Evolutionary conservation across 1,139 yeast genomes (phyloP).

Genomic region (Pichia sp.): DNA sequence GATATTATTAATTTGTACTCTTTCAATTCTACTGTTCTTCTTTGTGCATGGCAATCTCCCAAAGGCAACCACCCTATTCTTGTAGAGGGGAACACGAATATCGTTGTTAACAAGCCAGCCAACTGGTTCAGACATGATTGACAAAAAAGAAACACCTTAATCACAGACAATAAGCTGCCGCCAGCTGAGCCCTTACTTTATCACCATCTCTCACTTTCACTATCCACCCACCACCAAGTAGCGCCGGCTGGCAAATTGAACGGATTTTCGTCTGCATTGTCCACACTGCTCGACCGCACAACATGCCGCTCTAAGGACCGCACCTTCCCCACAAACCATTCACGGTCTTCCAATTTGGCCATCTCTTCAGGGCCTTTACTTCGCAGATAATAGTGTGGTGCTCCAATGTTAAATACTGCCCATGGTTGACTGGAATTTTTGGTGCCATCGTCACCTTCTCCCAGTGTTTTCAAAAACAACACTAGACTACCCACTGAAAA

Average conservation of each 20-base stretch:
- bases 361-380: conserved; percentile 23
- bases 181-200: background rate
- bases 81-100: conserved; percentile 35
- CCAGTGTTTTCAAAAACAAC: conserved; percentile 65
- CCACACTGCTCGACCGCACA: conserved; percentile 36
- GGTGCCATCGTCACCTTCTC: background rate
- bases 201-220: conserved; percentile 33
- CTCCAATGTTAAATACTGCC: conserved; percentile 82
- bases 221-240: conserved; percentile 46
- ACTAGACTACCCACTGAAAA: conserved; percentile 72
- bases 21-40: conserved; percentile 39
- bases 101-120: conserved; percentile 1
- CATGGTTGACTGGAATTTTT: too few relatives aligned
- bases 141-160: background rate
- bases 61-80: conserved; percentile 62
- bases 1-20: conserved; percentile 14
- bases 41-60: conserved; percentile 41
- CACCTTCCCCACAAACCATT: conserved; percentile 70
- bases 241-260: conserved; percentile 43
- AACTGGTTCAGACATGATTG: background rate
- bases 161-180: background rate
- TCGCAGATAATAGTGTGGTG: conserved; percentile 67
- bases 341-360: conserved; percentile 36
- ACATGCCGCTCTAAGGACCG: conserved; percentile 40
- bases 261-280: conserved; percentile 37